Evolutionary conservation across 108 stramenopile genomes (phyloP).

Genomic region (Skeletonema costatum): DNA sequence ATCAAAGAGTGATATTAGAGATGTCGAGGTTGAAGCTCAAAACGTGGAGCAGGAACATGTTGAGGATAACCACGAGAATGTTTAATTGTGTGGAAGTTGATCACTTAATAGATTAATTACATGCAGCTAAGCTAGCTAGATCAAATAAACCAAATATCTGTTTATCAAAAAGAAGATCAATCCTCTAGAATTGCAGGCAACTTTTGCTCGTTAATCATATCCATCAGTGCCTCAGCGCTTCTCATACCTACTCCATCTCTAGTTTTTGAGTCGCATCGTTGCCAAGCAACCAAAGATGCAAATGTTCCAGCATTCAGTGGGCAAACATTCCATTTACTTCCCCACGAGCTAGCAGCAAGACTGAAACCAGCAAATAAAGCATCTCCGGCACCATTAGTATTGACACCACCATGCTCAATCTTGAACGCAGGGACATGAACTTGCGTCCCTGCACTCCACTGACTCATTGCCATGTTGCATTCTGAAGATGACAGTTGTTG

Average conservation of each 20-base stretch:
- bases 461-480: conserved; percentile 3
- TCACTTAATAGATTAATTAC: not conserved
- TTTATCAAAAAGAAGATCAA: not conserved
- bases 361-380: conserved; percentile 53
- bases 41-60: conserved; percentile 4
- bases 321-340: conserved; percentile 24
- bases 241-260: conserved; percentile 45
- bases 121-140: not conserved
- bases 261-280: conserved; percentile 34
- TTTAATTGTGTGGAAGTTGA: not conserved
- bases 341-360: conserved; percentile 44
- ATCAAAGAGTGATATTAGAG: conserved; percentile 29
- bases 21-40: conserved; percentile 35
- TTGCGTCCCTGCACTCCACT: conserved; percentile 35
- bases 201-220: conserved; percentile 16
- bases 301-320: conserved; percentile 33
- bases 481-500: conserved; percentile 20
- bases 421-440: conserved; percentile 42
- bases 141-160: not conserved
- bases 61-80: conserved; percentile 8
- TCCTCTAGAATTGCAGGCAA: conserved; percentile 19
- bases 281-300: conserved; percentile 47
- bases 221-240: conserved; percentile 28
- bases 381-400: conserved; percentile 54
- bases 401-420: conserved; percentile 33